Percentiles rank a stretch among this genome's conserved stretches.
Conservation (phyloP, 192 early-diverging fungal species). For the Chytriomyces sp. region DNA sequence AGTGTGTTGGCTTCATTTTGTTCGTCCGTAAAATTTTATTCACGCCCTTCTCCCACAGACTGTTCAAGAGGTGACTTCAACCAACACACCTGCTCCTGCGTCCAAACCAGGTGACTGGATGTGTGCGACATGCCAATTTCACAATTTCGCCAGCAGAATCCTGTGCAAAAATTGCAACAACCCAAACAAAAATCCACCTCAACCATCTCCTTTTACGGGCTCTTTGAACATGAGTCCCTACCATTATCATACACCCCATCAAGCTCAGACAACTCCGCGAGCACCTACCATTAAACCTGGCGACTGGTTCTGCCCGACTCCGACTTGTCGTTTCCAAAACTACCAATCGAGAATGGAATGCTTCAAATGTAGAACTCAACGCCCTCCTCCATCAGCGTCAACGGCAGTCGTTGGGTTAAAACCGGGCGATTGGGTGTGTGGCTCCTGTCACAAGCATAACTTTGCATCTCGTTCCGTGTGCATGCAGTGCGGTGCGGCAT, state of each 20-base stretch:
- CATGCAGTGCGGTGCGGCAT: constrained; percentile 44
- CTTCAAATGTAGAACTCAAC: constrained; percentile 63
- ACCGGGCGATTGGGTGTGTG: constrained; percentile 76
- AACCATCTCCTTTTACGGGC: background rate
- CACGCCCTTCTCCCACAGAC: constrained; percentile 25
- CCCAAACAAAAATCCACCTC: constrained; percentile 35
- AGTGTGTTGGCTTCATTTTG: background rate
- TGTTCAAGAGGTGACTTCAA: constrained; percentile 26
- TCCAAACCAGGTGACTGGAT: constrained; percentile 74
- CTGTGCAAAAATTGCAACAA: constrained; percentile 73
- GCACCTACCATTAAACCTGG: constrained; percentile 51
- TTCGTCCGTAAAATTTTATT: no score
- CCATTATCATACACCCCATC: constrained; percentile 32
- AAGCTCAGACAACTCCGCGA: constrained; percentile 33
- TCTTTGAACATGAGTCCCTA: constrained; percentile 34
- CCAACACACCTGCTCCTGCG: constrained; percentile 29
- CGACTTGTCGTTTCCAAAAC: constrained; percentile 73
- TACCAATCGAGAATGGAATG: constrained; percentile 75
- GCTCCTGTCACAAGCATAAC: constrained; percentile 71
- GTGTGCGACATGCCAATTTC: constrained; percentile 71
- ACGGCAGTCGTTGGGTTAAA: constrained; percentile 33
- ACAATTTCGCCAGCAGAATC: constrained; percentile 71
- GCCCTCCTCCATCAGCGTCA: constrained; percentile 21
- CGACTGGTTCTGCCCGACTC: constrained; percentile 77
- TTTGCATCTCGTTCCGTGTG: constrained; percentile 49